Conservation (phyloP, 2,329 filamentous ascomycete species). For the Arthrobotrys megalospora region DNA sequence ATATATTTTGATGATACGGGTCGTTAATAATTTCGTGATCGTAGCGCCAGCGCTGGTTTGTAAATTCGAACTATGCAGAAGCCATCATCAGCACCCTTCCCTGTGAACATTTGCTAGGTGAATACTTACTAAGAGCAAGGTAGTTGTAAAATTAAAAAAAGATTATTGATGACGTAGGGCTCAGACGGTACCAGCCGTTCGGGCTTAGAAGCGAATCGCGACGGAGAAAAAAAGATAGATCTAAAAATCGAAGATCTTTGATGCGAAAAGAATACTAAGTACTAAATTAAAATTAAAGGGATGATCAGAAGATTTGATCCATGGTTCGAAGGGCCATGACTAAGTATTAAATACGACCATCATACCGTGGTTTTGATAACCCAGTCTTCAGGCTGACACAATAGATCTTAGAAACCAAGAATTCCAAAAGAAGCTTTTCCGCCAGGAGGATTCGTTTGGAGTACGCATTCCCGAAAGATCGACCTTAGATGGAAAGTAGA, state of each 20-base stretch:
- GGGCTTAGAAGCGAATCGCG: background rate
- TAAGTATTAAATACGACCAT: conserved; percentile 14
- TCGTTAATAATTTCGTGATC: background rate
- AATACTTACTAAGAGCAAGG: background rate
- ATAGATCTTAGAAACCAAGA: background rate
- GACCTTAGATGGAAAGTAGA: conserved; percentile 1
- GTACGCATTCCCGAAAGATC: background rate
- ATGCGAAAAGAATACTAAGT: conserved; percentile 1
- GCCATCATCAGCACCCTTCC: background rate
- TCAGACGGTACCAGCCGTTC: background rate
- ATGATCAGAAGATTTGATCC: background rate
- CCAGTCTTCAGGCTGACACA: conserved; percentile 10
- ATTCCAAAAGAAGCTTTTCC: background rate
- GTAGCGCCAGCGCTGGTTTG: background rate
- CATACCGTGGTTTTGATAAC: background rate
- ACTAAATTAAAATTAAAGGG: background rate
- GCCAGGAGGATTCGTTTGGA: background rate
- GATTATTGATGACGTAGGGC: background rate
- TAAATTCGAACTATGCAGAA: background rate
- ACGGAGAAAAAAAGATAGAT: background rate
- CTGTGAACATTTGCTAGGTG: too few species aligned
- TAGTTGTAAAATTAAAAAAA: background rate
- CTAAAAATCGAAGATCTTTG: background rate
- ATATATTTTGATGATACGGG: background rate
- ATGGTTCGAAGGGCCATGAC: conserved; percentile 3